A percentile compares a stretch with the other conserved stretches of the same genome.
Evolutionary conservation across 495 filamentous ascomycete genomes (phyloP).

Genomic region (Penicillium waksmanii): DNA sequence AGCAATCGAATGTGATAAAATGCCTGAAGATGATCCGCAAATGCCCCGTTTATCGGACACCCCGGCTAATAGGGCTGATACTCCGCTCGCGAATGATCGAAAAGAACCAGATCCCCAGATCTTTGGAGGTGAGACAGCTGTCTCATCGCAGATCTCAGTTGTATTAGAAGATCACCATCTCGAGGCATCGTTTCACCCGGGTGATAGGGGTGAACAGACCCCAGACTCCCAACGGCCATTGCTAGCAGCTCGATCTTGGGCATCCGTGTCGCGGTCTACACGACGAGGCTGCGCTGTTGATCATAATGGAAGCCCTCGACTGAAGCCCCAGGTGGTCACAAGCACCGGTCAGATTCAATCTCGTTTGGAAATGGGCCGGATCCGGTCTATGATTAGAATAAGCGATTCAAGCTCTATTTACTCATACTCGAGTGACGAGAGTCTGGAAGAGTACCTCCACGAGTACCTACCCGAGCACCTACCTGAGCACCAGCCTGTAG

Average conservation of each 20-base stretch:
- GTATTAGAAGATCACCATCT: neutral
- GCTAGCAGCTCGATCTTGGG: constrained; percentile 4
- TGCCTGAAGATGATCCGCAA: neutral
- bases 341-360: neutral
- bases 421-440: constrained; percentile 13
- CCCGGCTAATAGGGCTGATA: neutral
- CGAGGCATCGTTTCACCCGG: neutral
- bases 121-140: constrained; percentile 1
- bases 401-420: constrained; percentile 13
- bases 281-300: constrained; percentile 30
- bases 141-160: constrained; percentile 10
- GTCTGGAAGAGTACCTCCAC: constrained; percentile 2
- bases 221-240: constrained; percentile 30
- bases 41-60: neutral
- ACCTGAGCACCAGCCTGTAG: constrained; percentile 3
- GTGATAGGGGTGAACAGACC: constrained; percentile 8
- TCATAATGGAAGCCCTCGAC: constrained; percentile 35
- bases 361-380: constrained; percentile 2
- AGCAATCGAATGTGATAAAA: neutral
- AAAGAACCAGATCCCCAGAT: neutral
- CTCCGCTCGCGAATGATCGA: neutral
- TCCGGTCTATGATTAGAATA: constrained; percentile 1
- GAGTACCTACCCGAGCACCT: too few relatives aligned
- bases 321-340: constrained; percentile 7
- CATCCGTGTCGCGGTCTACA: neutral